Base-by-base conservation (phyloP, 805 yeast species). In the Kuraishia cidri region DNA sequence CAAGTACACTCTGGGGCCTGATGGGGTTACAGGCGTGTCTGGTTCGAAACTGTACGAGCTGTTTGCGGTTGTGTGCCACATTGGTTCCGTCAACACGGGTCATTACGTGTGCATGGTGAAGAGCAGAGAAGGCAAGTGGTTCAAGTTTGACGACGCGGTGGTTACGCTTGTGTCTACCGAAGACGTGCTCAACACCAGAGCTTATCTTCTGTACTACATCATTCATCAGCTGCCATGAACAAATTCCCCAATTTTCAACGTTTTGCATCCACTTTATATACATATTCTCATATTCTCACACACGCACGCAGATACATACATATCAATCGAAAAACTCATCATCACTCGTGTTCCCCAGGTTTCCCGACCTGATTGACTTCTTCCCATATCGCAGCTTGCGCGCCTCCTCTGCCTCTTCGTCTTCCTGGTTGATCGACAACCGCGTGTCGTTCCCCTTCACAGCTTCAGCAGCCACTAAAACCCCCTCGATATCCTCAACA, bases 81-180 rank as follows among this genome's bases (percentile, higher is more conserved):
- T 76, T 22, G 99, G 99, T 1, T 78, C 90, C 13, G 92, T 90
- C 5, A 86, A 86, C 51, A 92, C 97, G 2, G 99, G 99, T 8
- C 99, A 92, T 54, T 92, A 92, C 52, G 70, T 88, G 10, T 79
- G 92, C 12, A 67, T 79, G 46, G 71, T 84, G 39, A 90, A 88
- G 50, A 72, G 66, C 34, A 62, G 72, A n/a, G 69, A 72, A 26
- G 82, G 86, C 3, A 66, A 71, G 45, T 92, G 99, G 99, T 81
- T 81, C 51, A 78, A 75, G 51, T 88, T 87, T 52, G 96, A 92
- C 50, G 99, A 92, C 58, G 76, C 92, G 12, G 75, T 78, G 46
- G 81, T 92, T 10, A 72, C 87, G 2, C 53, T 73, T 35, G 69
- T 86, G 8, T 54, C 75, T 6, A 74, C 68, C 33, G 72, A 74